Base-by-base conservation (phyloP, 352 stramenopile species). In the Pythium aristosporum region DNA sequence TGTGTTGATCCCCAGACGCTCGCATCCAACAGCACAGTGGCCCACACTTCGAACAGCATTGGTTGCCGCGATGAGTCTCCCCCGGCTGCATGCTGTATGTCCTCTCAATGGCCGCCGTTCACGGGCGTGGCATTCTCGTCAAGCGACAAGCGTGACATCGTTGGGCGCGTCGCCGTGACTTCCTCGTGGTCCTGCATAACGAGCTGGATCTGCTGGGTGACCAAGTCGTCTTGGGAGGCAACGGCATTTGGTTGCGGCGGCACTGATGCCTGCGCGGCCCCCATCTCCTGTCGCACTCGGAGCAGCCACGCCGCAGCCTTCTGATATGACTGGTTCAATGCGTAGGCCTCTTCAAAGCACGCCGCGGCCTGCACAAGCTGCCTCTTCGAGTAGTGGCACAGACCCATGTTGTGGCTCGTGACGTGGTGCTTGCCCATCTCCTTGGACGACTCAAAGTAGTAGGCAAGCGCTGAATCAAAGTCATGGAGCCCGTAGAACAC, bases 331-430 rank as follows among this genome's bases (percentile, higher is more conserved):
- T 63, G 53, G 60, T 93, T 92, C 12, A 92, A 65, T 12, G 63
- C 49, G 30, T 79, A 91, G 8, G 83, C 83, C 20, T 91, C 86
- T 66, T 86, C 74, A 54, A 94, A 93, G 63, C 79, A 91, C 23
- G 75, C 76, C 4, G 72, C 70, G 16, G 86, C 84, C 4, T 90
- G 49, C 39, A 74, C 57, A 11, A 94, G 70, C 52, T 92, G 80
- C 37, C 85, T 80, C 62, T 91, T 92, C 68, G 83, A 96, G 80
- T 97, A 98, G 75, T 97, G 87, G 63, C 93, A 98, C 3, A 98
- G 75, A 10, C 93, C 95, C 85, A 98, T 97, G 73, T 98, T 98
- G 75, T 98, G 94, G 67, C 85, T 98, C 34, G 94, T 98, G 34
- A 98, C 90, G 67, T 98, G 91, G 71, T 98, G 95, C 56, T 97